These are phyloP conservation scores for Beauveria rudraprayagi DNA, from an alignment of 2,329 filamentous ascomycete genomes.

Conservation along the genomic window DNA sequence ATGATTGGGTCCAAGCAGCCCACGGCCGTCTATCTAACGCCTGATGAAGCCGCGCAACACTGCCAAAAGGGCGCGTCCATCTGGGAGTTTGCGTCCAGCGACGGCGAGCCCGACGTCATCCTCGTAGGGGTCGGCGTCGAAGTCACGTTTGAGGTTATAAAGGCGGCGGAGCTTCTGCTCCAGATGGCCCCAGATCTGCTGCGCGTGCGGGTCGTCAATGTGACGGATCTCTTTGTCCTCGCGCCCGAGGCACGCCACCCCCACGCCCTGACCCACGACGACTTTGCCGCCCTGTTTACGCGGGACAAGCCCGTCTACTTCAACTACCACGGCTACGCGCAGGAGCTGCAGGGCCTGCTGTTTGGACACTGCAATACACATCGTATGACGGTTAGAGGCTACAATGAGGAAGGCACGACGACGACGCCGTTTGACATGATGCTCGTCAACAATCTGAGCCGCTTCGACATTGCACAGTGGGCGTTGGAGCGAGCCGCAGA, in stretches of 20 bases:
- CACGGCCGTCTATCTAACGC: constrained; percentile 50
- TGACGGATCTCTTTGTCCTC: constrained; percentile 59
- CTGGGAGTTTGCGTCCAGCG: constrained; percentile 51
- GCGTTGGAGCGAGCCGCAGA: constrained; percentile 42
- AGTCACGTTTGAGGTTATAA: constrained; percentile 56
- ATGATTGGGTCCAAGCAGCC: constrained; percentile 63
- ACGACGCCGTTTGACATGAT: constrained; percentile 66
- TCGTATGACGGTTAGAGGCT: constrained; percentile 48
- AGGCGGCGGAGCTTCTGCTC: constrained; percentile 48
- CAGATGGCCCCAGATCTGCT: constrained; percentile 44
- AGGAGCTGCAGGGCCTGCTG: constrained; percentile 52
- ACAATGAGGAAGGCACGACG: constrained; percentile 57
- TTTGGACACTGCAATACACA: constrained; percentile 47
- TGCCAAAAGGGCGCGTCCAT: constrained; percentile 51
- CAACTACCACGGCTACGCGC: constrained; percentile 60
- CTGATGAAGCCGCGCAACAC: constrained; percentile 52
- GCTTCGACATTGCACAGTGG: constrained; percentile 50
- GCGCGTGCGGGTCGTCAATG: constrained; percentile 54
- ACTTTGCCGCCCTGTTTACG: constrained; percentile 51
- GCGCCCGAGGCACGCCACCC: constrained; percentile 47
- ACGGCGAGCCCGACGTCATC: constrained; percentile 50
- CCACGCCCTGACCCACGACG: constrained; percentile 43
- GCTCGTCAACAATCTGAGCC: constrained; percentile 51
- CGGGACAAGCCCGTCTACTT: constrained; percentile 48
- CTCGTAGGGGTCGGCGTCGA: constrained; percentile 58